Evolutionary conservation across 805 yeast species (phyloP).

Genomic region (Danielozyma ontarioensis): DNA sequence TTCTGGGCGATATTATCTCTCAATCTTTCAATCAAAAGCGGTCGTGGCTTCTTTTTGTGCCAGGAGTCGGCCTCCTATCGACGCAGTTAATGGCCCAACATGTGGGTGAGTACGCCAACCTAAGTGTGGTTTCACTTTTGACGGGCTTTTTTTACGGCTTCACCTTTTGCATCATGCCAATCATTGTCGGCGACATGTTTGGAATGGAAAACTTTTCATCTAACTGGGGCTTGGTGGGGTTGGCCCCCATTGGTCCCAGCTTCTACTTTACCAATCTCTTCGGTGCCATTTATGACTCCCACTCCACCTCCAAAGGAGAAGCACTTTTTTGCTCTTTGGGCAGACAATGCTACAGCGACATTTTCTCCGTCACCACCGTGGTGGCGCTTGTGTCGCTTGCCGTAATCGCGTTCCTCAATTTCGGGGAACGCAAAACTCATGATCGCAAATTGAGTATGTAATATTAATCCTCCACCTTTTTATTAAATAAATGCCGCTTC

Average conservation of each 20-base stretch:
- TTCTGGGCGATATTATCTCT: slow-evolving; percentile 55
- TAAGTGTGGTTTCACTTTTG: slow-evolving; percentile 50
- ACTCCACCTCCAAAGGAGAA: slow-evolving; percentile 12
- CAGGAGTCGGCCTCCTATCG: slow-evolving; percentile 41
- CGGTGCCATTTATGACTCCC: slow-evolving; percentile 58
- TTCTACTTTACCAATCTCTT: slow-evolving; percentile 56
- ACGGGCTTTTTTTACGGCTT: slow-evolving; percentile 72
- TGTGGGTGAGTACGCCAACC: slow-evolving; percentile 23
- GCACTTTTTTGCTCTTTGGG: slow-evolving; percentile 25
- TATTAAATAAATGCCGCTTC: too few relatives aligned
- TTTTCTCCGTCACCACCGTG: slow-evolving; percentile 34
- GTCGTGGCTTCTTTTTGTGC: slow-evolving; percentile 49
- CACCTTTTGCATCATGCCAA: slow-evolving; percentile 67
- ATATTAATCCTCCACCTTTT: too few relatives aligned
- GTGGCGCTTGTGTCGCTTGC: slow-evolving; percentile 25
- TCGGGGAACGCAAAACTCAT: slow-evolving; percentile 6
- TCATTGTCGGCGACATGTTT: slow-evolving; percentile 69
- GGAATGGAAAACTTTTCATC: slow-evolving; percentile 64
- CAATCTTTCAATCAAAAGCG: slow-evolving; percentile 43
- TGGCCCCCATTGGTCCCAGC: slow-evolving; percentile 63
- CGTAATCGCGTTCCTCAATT: slow-evolving; percentile 10
- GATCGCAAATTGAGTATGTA: too few relatives aligned
- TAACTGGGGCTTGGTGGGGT: slow-evolving; percentile 68
- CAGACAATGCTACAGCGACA: slow-evolving; percentile 29
- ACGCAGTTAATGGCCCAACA: slow-evolving; percentile 48